These are phyloP conservation scores for Ascochyta fabae DNA, from an alignment of 2,329 filamentous ascomycete species.

Conservation along the genomic window DNA sequence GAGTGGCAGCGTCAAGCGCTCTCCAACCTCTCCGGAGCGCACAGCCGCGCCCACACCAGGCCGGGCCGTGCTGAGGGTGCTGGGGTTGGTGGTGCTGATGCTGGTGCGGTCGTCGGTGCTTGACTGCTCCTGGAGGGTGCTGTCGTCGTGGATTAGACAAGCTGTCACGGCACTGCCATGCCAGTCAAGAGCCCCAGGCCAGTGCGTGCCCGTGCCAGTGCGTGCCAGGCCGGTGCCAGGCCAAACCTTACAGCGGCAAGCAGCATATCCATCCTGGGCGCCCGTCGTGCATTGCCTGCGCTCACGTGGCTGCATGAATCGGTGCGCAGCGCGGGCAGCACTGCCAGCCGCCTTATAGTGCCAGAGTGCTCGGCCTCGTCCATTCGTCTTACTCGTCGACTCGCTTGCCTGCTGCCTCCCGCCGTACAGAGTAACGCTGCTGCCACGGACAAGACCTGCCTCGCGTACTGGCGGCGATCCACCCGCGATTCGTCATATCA, in stretches of 20 bases:
- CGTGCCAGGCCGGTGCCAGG: slow-evolving; percentile 3
- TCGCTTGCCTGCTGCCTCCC: slow-evolving; percentile 12
- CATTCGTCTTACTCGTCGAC: slow-evolving; percentile 8
- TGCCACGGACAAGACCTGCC: slow-evolving; percentile 5
- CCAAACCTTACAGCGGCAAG: slow-evolving; percentile 25
- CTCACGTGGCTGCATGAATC: slow-evolving; percentile 22
- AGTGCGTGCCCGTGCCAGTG: background rate
- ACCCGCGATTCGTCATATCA: slow-evolving; percentile 22
- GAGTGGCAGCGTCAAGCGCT: background rate
- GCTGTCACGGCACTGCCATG: background rate
- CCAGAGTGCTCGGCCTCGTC: background rate
- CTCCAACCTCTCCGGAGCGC: slow-evolving; percentile 1
- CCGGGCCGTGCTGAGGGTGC: slow-evolving; percentile 2
- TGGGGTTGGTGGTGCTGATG: too few species aligned
- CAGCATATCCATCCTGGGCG: slow-evolving; percentile 15
- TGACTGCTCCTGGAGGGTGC: background rate
- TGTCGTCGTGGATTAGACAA: slow-evolving; percentile 13
- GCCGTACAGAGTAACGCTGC: background rate
- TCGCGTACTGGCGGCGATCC: slow-evolving; percentile 16
- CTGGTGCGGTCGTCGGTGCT: background rate
- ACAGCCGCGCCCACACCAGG: background rate
- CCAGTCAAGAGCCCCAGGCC: slow-evolving; percentile 1
- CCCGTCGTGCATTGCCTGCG: slow-evolving; percentile 16
- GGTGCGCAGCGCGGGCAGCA: slow-evolving; percentile 7
- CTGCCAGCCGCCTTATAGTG: slow-evolving; percentile 9